Percentiles rank a stretch among this genome's conserved stretches.
Evolutionary conservation across 768 basidiomycete genomes (phyloP).

Genomic region (Clitopilus hobsonii): DNA sequence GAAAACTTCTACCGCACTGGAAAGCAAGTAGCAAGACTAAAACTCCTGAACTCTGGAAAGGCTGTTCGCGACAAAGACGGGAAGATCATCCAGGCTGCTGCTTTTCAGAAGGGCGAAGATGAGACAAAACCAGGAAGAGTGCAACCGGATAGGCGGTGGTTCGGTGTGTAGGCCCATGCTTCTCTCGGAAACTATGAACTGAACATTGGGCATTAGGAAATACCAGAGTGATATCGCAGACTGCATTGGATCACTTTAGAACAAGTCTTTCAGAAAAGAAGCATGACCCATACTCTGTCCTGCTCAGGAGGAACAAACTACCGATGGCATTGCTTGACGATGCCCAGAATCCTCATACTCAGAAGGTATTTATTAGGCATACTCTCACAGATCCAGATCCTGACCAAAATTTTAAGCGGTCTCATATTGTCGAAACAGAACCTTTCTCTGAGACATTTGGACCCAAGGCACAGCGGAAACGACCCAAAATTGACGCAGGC

Average conservation of each 20-base stretch:
- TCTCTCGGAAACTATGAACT: slow-evolving; percentile 6
- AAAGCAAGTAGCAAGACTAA: slow-evolving; percentile 76
- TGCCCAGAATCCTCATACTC: slow-evolving; percentile 70
- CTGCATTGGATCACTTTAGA: slow-evolving; percentile 93
- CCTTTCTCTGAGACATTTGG: slow-evolving; percentile 94
- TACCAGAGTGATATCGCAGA: slow-evolving; percentile 97
- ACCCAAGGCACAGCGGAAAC: slow-evolving; percentile 91
- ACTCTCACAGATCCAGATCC: background rate
- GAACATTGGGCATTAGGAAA: slow-evolving; percentile 57
- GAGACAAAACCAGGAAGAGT: slow-evolving; percentile 88
- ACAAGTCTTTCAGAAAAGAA: slow-evolving; percentile 81
- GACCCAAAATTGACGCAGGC: slow-evolving; percentile 81
- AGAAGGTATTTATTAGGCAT: slow-evolving; percentile 47
- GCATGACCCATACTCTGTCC: slow-evolving; percentile 93
- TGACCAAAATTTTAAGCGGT: slow-evolving; percentile 43
- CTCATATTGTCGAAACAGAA: slow-evolving; percentile 95
- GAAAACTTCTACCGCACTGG: slow-evolving; percentile 99
- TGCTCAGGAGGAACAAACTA: slow-evolving; percentile 90
- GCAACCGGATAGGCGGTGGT: slow-evolving; percentile 95
- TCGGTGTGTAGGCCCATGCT: slow-evolving; percentile 56
- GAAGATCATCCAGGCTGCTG: slow-evolving; percentile 89
- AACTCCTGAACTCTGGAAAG: slow-evolving; percentile 92
- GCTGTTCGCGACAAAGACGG: slow-evolving; percentile 88
- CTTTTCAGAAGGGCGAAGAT: slow-evolving; percentile 93
- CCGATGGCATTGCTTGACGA: slow-evolving; percentile 96